phyloP scores from a whole-genome alignment of 352 stramenopile genomes.

The Globisporangium lucens region DNA sequence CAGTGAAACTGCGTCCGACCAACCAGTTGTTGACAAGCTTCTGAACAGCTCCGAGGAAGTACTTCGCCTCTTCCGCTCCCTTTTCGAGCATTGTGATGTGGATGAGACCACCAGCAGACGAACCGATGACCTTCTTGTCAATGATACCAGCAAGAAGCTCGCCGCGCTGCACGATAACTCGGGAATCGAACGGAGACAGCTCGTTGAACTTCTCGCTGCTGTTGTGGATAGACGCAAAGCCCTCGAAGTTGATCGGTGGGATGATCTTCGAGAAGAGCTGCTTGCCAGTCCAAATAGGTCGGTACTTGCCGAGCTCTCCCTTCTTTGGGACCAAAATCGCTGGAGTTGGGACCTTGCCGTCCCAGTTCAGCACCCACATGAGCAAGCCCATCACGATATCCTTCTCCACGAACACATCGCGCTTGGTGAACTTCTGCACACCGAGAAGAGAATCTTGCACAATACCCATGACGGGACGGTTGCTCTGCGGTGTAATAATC shows the following conservation, averaged over 20 bases:
- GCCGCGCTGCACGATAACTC: conserved; percentile 97
- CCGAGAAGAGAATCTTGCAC: conserved; percentile 97
- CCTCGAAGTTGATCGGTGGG: conserved; percentile 95
- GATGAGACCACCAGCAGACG: conserved; percentile 95
- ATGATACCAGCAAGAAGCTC: conserved; percentile 97
- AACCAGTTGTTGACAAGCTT: conserved; percentile 99
- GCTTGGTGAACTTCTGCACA: conserved; percentile 97
- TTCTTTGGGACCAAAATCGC: conserved; percentile 96
- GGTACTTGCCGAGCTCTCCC: conserved; percentile 80
- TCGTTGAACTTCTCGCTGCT: conserved; percentile 87
- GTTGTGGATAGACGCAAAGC: conserved; percentile 94
- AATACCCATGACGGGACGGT: conserved; percentile 99
- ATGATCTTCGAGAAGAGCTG: conserved; percentile 98
- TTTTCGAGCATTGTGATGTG: conserved; percentile 96
- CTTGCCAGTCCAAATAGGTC: conserved; percentile 97
- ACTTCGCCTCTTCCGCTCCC: conserved; percentile 86
- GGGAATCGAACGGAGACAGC: conserved; percentile 94
- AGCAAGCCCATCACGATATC: conserved; percentile 98
- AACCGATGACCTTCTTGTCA: conserved; percentile 99
- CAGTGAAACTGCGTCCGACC: conserved; percentile 96
- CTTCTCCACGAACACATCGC: conserved; percentile 97
- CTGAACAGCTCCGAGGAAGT: conserved; percentile 93
- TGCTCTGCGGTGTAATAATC: conserved; percentile 98
- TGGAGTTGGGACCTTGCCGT: conserved; percentile 96
- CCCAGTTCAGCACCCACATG: conserved; percentile 97